A percentile compares a stretch with the other conserved stretches of the same genome.
Evolutionary conservation across 768 basidiomycete genomes (phyloP).

Genomic region (Sarcodon aspratus): DNA sequence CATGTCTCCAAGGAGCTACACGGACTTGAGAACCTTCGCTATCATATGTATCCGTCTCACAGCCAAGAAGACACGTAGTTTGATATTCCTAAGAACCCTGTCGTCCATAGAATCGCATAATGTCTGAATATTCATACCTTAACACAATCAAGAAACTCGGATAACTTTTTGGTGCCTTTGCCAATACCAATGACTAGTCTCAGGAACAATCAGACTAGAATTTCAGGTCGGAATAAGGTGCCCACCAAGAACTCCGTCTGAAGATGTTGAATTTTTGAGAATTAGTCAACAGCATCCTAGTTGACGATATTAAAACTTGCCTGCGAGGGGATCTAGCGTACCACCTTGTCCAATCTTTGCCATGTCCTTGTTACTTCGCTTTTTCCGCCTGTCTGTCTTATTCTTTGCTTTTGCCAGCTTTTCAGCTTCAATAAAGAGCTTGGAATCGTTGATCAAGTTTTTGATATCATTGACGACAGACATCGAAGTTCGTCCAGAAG

Average conservation of each 20-base stretch:
- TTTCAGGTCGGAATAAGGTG: neutral
- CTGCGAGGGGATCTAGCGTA: conserved; percentile 92
- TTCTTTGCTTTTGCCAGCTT: conserved; percentile 20
- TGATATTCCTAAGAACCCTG: conserved; percentile 62
- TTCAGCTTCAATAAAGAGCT: conserved; percentile 57
- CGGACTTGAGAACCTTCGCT: conserved; percentile 77
- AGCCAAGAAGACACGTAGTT: conserved; percentile 85
- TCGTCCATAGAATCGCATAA: neutral
- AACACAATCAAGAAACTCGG: conserved; percentile 74
- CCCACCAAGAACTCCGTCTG: conserved; percentile 56
- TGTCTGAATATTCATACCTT: conserved; percentile 43
- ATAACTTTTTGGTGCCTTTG: conserved; percentile 80
- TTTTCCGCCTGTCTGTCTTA: conserved; percentile 24
- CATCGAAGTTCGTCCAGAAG: conserved; percentile 92
- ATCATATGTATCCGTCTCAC: conserved; percentile 92
- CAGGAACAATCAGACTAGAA: neutral
- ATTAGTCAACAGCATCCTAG: neutral
- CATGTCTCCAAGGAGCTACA: conserved; percentile 69
- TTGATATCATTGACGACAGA: conserved; percentile 78
- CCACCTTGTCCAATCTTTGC: conserved; percentile 91
- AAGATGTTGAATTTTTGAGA: neutral
- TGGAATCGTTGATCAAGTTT: conserved; percentile 62
- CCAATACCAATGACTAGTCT: conserved; percentile 76
- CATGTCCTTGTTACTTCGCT: conserved; percentile 24
- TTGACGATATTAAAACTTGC: conserved; percentile 32